phyloP scores from a whole-genome alignment of 164 flowering plant species.

The Vitis vinifera region ASM3070453v1 NC_081808.1:3303001-3303500 shows the following conservation, averaged over 20 bases:
- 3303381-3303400: slow-evolving; percentile 75
- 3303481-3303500: slow-evolving; percentile 86
- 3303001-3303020: too few relatives aligned
- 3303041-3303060: too few relatives aligned
- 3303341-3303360: slow-evolving; percentile 85
- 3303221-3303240: not conserved
- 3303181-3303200: not conserved
- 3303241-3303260: not conserved
- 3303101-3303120: not conserved
- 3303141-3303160: not conserved
- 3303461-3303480: slow-evolving; percentile 91
- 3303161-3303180: too few relatives aligned
- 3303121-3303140: not conserved
- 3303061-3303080: too few relatives aligned
- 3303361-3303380: slow-evolving; percentile 87
- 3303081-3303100: not conserved
- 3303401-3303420: slow-evolving; percentile 81
- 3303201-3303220: not conserved
- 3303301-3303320: slow-evolving; percentile 62
- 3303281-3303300: not conserved
- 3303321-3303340: slow-evolving; percentile 68
- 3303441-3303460: slow-evolving; percentile 95
- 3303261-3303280: not conserved
- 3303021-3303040: too few relatives aligned
- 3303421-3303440: slow-evolving; percentile 81